Base-by-base conservation (phyloP, 2,329 filamentous ascomycete genomes). In the Graphilbum fragrans region DNA sequence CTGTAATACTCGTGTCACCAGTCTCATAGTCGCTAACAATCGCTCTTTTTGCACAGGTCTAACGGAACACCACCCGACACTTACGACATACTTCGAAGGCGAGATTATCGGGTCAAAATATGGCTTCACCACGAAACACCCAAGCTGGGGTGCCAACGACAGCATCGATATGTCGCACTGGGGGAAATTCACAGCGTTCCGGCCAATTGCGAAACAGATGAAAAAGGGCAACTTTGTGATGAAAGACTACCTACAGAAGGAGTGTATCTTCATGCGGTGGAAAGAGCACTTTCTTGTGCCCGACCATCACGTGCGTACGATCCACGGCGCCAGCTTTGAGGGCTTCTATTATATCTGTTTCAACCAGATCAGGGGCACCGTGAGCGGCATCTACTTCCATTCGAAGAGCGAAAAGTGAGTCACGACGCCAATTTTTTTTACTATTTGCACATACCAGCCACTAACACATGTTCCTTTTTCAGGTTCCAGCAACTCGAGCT, bases 291-390 rank as follows among this genome's bases (percentile, higher is more conserved):
- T 98, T 54, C 68, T 98, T 1, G 92, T 98, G 1, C 92, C 92
- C 2, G 88, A 98, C 55, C 92, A 98, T 58, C 77, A 85, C 16
- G 87, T 96, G 18, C 76, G 82, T 46, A 93, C 85, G 11, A 94
- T 98, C 47, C 84, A 79, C 27, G 92, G 92, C 17, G 92, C 92
- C 8, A 96, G 90, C 55, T 98, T 96, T 46, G 92, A 98, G 57
- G 92, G 92, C 0, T 98, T 98, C 58, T 98, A 96, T 59, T 98
- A 98, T 56, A 96, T 98, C 50, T 95, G 88, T 65, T 96, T 96
- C 66, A 94, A 96, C 60, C 90, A 96, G 62, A 67, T 86, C 38
- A 75, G 80, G 48, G 92, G 90, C 8, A 80, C 74, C 48, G 83
- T 98, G 33, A 88, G 79, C 55, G 92, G 92, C 17, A 94, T 96